phyloP scores from a whole-genome alignment of 2,329 filamentous ascomycete genomes.

The Colletotrichum trifolii region DNA sequence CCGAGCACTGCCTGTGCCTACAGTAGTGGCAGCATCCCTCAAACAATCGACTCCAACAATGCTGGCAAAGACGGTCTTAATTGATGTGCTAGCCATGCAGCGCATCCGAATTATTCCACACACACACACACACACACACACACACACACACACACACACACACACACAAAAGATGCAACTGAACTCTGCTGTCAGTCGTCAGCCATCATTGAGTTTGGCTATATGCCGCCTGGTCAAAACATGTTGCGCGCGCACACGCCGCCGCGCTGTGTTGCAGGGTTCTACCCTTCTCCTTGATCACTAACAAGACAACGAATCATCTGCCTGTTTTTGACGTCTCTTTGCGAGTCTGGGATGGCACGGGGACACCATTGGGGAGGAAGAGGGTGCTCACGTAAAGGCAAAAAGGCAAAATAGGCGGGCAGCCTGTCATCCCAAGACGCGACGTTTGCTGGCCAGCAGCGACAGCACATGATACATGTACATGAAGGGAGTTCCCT shows the following conservation, averaged over 20 bases:
- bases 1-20: conserved; percentile 8
- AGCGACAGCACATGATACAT: conserved; percentile 31
- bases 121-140: background rate
- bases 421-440: conserved; percentile 33
- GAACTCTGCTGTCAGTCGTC: background rate
- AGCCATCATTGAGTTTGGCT: conserved; percentile 1
- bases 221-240: conserved; percentile 11
- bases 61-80: conserved; percentile 1
- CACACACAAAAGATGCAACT: background rate
- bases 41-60: background rate
- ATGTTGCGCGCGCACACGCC: background rate
- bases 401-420: background rate
- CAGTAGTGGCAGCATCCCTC: conserved; percentile 10
- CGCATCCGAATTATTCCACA: background rate
- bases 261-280: conserved; percentile 1
- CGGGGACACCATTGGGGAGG: background rate
- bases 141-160: background rate
- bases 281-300: conserved; percentile 1
- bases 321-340: conserved; percentile 16
- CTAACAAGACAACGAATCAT: conserved; percentile 3
- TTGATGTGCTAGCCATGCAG: background rate
- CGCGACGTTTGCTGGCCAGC: conserved; percentile 9
- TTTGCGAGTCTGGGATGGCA: conserved; percentile 24
- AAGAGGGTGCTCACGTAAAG: too few species aligned
- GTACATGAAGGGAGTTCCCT: conserved; percentile 21